phyloP scores from a whole-genome alignment of 202 grass and related monocot species.

The Carex sylvatica region DNA sequence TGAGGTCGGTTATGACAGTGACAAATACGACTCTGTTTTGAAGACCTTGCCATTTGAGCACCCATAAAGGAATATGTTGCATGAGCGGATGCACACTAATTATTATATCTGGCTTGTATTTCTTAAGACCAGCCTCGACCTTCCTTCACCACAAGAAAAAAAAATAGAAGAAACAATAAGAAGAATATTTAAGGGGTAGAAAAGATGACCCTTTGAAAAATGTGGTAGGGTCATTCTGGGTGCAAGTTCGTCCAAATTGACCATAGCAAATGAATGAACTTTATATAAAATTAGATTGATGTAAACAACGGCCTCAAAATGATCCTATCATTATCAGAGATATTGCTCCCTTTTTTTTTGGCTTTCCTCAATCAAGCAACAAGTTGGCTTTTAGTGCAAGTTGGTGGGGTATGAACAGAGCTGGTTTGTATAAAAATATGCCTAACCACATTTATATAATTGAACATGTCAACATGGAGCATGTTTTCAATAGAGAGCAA shows the following conservation, averaged over 20 bases:
- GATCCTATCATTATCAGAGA: slow-evolving; percentile 7
- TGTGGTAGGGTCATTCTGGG: slow-evolving; percentile 11
- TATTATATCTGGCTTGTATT: slow-evolving; percentile 94
- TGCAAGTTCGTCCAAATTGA: background rate
- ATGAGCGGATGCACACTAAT: slow-evolving; percentile 89
- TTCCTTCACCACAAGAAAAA: slow-evolving; percentile 62
- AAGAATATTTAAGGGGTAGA: slow-evolving; percentile 4
- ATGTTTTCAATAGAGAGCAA: background rate
- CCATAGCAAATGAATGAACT: background rate
- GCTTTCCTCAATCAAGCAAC: background rate
- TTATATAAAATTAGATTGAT: background rate
- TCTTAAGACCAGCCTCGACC: slow-evolving; percentile 90
- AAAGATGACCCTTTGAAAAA: background rate
- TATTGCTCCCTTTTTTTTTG: background rate
- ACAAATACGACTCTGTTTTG: slow-evolving; percentile 72
- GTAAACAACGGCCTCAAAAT: background rate
- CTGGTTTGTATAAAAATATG: slow-evolving; percentile 7
- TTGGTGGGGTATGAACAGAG: background rate
- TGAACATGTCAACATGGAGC: background rate
- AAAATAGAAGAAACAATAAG: slow-evolving; percentile 13
- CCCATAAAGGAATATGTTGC: slow-evolving; percentile 95
- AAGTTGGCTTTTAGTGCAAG: slow-evolving; percentile 13
- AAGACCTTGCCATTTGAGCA: slow-evolving; percentile 95
- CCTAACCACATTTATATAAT: slow-evolving; percentile 15
- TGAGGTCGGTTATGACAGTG: slow-evolving; percentile 85